Evolutionary conservation across 2,329 filamentous ascomycete species (phyloP).

Genomic region (Epichloe scottii): DNA sequence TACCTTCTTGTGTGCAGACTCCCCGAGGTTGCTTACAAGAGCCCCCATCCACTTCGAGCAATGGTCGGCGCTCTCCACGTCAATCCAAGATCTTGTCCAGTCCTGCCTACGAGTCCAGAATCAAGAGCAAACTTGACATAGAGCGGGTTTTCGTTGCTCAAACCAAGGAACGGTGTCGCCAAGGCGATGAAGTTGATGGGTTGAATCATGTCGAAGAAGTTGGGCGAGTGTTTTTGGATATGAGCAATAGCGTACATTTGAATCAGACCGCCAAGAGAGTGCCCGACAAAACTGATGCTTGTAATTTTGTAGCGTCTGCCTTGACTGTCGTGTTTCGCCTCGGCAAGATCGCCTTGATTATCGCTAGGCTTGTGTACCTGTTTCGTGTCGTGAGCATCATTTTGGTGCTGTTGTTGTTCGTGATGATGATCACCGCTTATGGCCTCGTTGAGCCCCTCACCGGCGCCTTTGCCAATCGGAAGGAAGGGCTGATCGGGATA

Average conservation of each 20-base stretch:
- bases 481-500: constrained; percentile 88
- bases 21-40: constrained; percentile 68
- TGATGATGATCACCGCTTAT: constrained; percentile 26
- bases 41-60: constrained; percentile 76
- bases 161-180: constrained; percentile 75
- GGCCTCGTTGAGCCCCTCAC: constrained; percentile 29
- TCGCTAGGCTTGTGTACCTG: constrained; percentile 50
- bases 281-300: constrained; percentile 88
- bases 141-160: constrained; percentile 94
- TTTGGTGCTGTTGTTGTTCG: constrained; percentile 29
- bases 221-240: constrained; percentile 87
- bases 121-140: constrained; percentile 96
- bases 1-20: constrained; percentile 48
- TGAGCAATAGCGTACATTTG: constrained; percentile 95
- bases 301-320: constrained; percentile 67
- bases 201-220: constrained; percentile 75
- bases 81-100: constrained; percentile 85
- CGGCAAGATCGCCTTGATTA: constrained; percentile 41
- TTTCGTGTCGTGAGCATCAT: constrained; percentile 28
- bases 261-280: constrained; percentile 79
- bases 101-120: constrained; percentile 90
- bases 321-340: constrained; percentile 33
- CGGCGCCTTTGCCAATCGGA: constrained; percentile 43
- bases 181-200: constrained; percentile 85
- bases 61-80: constrained; percentile 88